Conservation (phyloP, 2,329 filamentous ascomycete species). For the Neofusicoccum kwambonambiense region DNA sequence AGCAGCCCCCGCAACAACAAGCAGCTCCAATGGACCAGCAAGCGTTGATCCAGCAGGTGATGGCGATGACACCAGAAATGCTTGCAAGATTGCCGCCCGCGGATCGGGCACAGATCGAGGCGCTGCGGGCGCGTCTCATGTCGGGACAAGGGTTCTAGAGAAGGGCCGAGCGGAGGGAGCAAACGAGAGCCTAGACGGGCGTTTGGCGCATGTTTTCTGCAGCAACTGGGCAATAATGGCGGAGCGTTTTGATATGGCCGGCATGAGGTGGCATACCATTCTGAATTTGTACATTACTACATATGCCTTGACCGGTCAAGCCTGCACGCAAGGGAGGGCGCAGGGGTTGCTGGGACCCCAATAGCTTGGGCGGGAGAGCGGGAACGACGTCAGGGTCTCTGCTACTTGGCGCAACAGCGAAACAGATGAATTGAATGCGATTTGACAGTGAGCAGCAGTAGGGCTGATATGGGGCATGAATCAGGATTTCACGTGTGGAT, state of each 20-base stretch:
- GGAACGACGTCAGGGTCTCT: constrained; percentile 8
- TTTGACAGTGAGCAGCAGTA: neutral
- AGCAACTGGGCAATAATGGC: constrained; percentile 1
- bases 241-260: constrained; percentile 5
- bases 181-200: constrained; percentile 4
- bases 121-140: constrained; percentile 65
- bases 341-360: neutral
- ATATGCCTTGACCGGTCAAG: constrained; percentile 17
- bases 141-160: constrained; percentile 21
- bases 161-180: neutral
- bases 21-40: constrained; percentile 58
- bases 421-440: neutral
- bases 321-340: neutral
- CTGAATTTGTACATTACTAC: constrained; percentile 17
- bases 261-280: constrained; percentile 9
- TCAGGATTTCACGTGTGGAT: constrained; percentile 11
- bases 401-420: neutral
- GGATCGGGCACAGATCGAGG: constrained; percentile 76
- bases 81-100: constrained; percentile 76
- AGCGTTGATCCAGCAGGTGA: constrained; percentile 74
- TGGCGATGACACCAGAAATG: constrained; percentile 75
- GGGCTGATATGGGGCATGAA: neutral
- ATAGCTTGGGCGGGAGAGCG: neutral
- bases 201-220: constrained; percentile 17
- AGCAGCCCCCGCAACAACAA: constrained; percentile 34